These are phyloP conservation scores for Nicotiana noctiflora DNA, from an alignment of 257 asterid species.

Conservation along the genomic window DNA sequence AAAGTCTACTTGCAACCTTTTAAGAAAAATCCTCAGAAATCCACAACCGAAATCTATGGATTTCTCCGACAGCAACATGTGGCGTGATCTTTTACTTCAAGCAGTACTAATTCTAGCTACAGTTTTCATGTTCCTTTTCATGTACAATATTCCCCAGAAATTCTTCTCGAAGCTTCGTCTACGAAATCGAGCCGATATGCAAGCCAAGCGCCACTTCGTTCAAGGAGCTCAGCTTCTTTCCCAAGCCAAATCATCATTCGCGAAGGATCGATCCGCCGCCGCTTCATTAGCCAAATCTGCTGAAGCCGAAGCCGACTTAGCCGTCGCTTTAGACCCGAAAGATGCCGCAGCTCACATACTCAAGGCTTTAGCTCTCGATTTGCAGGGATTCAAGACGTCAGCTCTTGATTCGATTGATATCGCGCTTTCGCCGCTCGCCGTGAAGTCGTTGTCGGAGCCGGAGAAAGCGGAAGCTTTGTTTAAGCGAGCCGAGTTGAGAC, in stretches of 20 bases:
- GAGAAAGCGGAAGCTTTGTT: conserved; percentile 61
- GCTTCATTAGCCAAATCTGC: conserved; percentile 37
- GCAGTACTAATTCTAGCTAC: conserved; percentile 21
- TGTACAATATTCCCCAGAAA: conserved; percentile 44
- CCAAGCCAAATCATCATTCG: conserved; percentile 30
- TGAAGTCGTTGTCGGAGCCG: conserved; percentile 32
- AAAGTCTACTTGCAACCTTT: not conserved
- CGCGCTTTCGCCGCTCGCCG: conserved; percentile 53
- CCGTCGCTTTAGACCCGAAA: conserved; percentile 44
- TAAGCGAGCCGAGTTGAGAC: conserved; percentile 61
- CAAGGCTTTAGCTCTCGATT: conserved; percentile 61
- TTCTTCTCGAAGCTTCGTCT: conserved; percentile 48
- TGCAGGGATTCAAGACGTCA: conserved; percentile 52
- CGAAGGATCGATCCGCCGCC: conserved; percentile 20
- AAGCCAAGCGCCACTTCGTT: conserved; percentile 70
- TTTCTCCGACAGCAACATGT: conserved; percentile 24
- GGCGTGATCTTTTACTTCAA: conserved; percentile 50
- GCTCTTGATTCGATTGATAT: conserved; percentile 59
- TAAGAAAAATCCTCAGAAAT: not conserved
- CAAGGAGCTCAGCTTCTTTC: conserved; percentile 62
- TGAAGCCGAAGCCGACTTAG: conserved; percentile 48
- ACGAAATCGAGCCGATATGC: conserved; percentile 27
- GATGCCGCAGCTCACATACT: conserved; percentile 67
- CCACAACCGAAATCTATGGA: not conserved
- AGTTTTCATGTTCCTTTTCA: conserved; percentile 35